These are phyloP conservation scores for Rhododendron williamsianum DNA, from an alignment of 148 eudicot genomes.

Conservation along the genomic window DNA sequence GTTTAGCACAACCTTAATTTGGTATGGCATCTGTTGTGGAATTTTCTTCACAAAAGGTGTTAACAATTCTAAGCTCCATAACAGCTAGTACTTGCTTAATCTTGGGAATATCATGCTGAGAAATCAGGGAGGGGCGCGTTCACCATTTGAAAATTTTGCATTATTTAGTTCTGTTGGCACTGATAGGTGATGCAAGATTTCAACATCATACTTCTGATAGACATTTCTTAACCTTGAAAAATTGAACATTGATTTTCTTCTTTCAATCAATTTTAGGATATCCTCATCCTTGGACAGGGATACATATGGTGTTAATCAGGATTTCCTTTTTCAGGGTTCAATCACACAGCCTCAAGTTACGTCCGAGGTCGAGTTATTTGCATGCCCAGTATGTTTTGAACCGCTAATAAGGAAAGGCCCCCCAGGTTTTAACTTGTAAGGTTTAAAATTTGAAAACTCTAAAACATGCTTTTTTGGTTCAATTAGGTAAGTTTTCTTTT, in stretches of 20 bases:
- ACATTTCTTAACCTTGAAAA: neutral
- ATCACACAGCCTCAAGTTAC: slow-evolving; percentile 24
- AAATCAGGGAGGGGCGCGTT: neutral
- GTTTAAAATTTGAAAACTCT: neutral
- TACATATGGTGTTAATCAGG: neutral
- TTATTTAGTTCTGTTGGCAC: neutral
- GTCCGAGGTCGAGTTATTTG: slow-evolving; percentile 44
- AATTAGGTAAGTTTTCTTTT: neutral
- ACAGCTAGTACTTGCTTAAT: neutral
- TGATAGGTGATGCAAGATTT: slow-evolving; percentile 13
- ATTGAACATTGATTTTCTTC: neutral
- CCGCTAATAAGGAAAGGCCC: slow-evolving; percentile 79
- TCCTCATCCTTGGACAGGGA: neutral
- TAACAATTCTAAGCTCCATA: neutral
- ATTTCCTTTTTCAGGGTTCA: slow-evolving; percentile 34
- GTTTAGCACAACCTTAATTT: neutral
- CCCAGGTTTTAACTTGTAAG: slow-evolving; percentile 87
- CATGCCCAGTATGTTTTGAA: slow-evolving; percentile 84
- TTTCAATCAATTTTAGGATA: neutral
- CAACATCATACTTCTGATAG: neutral
- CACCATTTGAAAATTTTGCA: neutral
- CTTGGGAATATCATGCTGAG: neutral
- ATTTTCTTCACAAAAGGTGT: neutral
- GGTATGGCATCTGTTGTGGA: neutral
- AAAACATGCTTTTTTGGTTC: neutral